These are phyloP conservation scores for Penicillium taxi DNA, from an alignment of 495 filamentous ascomycete genomes.

Conservation along the genomic window DNA sequence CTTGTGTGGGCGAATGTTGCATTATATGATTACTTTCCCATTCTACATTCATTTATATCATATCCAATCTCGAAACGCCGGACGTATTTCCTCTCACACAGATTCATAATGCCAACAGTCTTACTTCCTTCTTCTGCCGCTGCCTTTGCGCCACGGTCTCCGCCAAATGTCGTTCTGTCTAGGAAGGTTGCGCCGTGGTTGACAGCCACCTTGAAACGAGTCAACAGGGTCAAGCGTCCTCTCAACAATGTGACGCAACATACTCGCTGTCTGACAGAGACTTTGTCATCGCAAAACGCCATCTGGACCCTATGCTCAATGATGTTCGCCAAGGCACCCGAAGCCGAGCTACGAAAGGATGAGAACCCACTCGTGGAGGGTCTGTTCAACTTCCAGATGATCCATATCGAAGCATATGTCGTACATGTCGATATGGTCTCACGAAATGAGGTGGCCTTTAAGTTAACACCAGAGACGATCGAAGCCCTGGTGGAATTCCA, in stretches of 20 bases:
- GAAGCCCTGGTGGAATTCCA: constrained; percentile 92
- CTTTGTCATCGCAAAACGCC: constrained; percentile 79
- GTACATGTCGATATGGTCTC: constrained; percentile 99
- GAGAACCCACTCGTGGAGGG: constrained; percentile 83
- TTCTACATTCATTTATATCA: constrained; percentile 26
- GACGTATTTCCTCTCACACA: constrained; percentile 25
- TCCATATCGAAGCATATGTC: constrained; percentile 95
- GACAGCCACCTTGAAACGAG: constrained; percentile 91
- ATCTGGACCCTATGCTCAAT: constrained; percentile 95
- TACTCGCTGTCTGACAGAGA: constrained; percentile 93
- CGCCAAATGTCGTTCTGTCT: constrained; percentile 91
- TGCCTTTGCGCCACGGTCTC: constrained; percentile 89
- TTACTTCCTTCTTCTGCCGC: constrained; percentile 91
- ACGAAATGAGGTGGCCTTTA: constrained; percentile 95
- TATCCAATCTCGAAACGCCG: constrained; percentile 13
- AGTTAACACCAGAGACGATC: constrained; percentile 96
- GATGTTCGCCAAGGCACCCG: constrained; percentile 87
- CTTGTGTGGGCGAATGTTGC: constrained; percentile 42
- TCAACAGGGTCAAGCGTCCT: constrained; percentile 95
- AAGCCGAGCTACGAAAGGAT: constrained; percentile 78
- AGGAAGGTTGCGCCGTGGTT: constrained; percentile 96
- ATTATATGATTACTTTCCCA: constrained; percentile 31
- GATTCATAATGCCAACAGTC: constrained; percentile 74
- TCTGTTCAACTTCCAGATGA: constrained; percentile 86
- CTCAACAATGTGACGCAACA: constrained; percentile 97